Base-by-base conservation (phyloP, 495 filamentous ascomycete species). In the Penicillium bialowiezense region DNA sequence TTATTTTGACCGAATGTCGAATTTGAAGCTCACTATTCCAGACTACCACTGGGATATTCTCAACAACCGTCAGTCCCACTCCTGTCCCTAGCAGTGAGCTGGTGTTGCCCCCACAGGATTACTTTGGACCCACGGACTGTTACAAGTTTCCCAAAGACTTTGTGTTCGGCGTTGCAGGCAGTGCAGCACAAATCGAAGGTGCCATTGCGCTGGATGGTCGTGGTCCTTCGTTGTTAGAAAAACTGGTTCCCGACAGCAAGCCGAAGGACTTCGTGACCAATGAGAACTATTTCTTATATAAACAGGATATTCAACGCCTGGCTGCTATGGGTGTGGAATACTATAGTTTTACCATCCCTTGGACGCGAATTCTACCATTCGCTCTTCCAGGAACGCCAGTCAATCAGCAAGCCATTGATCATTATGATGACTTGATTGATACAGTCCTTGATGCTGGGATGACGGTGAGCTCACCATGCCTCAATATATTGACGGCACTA, bases 141-240 rank as follows among this genome's bases (percentile, higher is more conserved):
- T 62, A 64, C 28, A 52, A 49, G 15, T 67, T 72, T 28, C 74
- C 74, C 1, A 55, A 64, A 13, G 72, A 76, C 41, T 80, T 80
- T 40, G 50, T 74, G 12, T 79, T 76, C 62, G 78, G 78, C 2
- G 69, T 76, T 38, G 77, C 77, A 12, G 71, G 71, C 3, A 74
- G 72, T 23, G 70, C 76, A 31, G 69, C 68, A 36, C 73, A 79
- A 42, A 75, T 78, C 35, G 76, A 79, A 61, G 76, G 76, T 6
- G 73, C 69, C 1, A 52, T 70, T 14, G 65, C 53, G 0, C 56
- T 76, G 15, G 74, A 75, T 29, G 75, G 75, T 28, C 70, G 70
- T 10, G 63, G 62, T 3, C 71, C 72, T 7, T 65, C 55, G 2
- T 28, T 70, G 3, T 40, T 67, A 19, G 75, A 76, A 29, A 67